phyloP scores from a whole-genome alignment of 1,139 yeast genomes.

The Saccharomyces pastorianus region DNA sequence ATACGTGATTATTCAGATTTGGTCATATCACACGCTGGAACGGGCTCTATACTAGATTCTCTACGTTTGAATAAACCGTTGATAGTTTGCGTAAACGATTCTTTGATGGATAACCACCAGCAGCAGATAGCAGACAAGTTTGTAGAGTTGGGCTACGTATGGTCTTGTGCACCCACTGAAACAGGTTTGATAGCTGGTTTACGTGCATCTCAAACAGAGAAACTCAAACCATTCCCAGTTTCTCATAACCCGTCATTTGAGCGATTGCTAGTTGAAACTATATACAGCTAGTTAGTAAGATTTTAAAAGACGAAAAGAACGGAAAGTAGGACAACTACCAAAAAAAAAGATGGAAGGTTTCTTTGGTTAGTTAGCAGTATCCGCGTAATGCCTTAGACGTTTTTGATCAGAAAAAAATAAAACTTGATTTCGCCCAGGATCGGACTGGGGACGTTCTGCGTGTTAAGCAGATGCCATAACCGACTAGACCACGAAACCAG shows the following conservation, averaged over 20 bases:
- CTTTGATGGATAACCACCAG: slow-evolving; percentile 83
- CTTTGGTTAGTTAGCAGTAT: too few relatives aligned
- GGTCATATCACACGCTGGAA: slow-evolving; percentile 85
- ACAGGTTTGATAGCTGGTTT: slow-evolving; percentile 11
- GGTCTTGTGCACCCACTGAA: slow-evolving; percentile 14
- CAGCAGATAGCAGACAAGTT: slow-evolving; percentile 63
- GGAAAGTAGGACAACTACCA: not conserved
- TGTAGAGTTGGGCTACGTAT: slow-evolving; percentile 33
- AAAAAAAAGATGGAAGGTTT: too few relatives aligned
- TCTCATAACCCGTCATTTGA: slow-evolving; percentile 8
- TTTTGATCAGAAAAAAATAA: not conserved
- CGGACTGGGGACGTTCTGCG: slow-evolving; percentile 99
- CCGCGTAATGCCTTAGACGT: too few relatives aligned
- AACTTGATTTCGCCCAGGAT: slow-evolving; percentile 94
- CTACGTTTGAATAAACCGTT: slow-evolving; percentile 49
- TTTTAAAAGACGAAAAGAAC: not conserved
- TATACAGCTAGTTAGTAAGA: not conserved
- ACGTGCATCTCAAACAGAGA: slow-evolving; percentile 1
- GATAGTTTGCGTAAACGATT: slow-evolving; percentile 61
- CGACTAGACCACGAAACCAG: slow-evolving; percentile 90
- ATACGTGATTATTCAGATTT: slow-evolving; percentile 40
- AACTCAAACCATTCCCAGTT: slow-evolving; percentile 9
- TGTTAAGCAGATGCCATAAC: slow-evolving; percentile 99
- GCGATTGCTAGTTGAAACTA: not conserved
- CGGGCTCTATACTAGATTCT: slow-evolving; percentile 84